A percentile compares a stretch with the other conserved stretches of the same genome.
phyloP scores from a whole-genome alignment of 2,329 filamentous ascomycete species.

The Aspergillus eucalypticola region DNA sequence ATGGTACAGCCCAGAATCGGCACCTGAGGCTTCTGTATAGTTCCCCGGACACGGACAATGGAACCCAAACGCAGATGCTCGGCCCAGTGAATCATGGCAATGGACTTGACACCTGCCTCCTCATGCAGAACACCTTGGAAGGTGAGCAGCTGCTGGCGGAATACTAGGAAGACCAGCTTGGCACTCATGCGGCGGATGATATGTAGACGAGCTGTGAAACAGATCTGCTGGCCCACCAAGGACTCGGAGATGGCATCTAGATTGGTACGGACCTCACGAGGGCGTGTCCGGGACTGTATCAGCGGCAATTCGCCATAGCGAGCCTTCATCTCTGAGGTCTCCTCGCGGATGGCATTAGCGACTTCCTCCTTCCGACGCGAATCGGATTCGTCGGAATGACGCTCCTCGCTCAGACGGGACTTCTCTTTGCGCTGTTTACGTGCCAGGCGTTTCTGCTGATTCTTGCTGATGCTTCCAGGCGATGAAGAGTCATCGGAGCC shows the following conservation, averaged over 20 bases:
- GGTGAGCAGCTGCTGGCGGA: slow-evolving; percentile 79
- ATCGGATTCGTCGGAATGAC: slow-evolving; percentile 42
- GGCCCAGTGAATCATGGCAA: slow-evolving; percentile 82
- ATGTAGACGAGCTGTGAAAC: slow-evolving; percentile 72
- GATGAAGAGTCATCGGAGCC: slow-evolving; percentile 40
- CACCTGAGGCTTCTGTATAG: slow-evolving; percentile 71
- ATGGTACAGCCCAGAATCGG: slow-evolving; percentile 74
- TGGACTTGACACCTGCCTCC: slow-evolving; percentile 62
- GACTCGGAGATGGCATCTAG: slow-evolving; percentile 54
- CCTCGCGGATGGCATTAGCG: slow-evolving; percentile 50
- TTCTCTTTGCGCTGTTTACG: slow-evolving; percentile 43
- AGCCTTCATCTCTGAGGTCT: slow-evolving; percentile 60
- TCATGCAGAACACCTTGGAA: slow-evolving; percentile 78
- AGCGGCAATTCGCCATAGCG: slow-evolving; percentile 61
- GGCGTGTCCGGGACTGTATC: slow-evolving; percentile 58
- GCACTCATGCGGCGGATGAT: slow-evolving; percentile 79
- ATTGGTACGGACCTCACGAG: slow-evolving; percentile 49
- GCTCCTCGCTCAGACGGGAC: slow-evolving; percentile 46
- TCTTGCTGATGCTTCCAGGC: slow-evolving; percentile 43
- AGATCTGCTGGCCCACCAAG: slow-evolving; percentile 60
- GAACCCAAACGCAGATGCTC: slow-evolving; percentile 78
- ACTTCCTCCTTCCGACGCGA: slow-evolving; percentile 45
- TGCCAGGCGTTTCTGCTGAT: slow-evolving; percentile 46
- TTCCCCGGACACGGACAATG: slow-evolving; percentile 74
- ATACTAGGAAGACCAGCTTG: slow-evolving; percentile 79